Percentiles rank a stretch among this genome's conserved stretches.
phyloP scores from a whole-genome alignment of 176 grass and related monocot species.

The Cenchrus americanus region DNA sequence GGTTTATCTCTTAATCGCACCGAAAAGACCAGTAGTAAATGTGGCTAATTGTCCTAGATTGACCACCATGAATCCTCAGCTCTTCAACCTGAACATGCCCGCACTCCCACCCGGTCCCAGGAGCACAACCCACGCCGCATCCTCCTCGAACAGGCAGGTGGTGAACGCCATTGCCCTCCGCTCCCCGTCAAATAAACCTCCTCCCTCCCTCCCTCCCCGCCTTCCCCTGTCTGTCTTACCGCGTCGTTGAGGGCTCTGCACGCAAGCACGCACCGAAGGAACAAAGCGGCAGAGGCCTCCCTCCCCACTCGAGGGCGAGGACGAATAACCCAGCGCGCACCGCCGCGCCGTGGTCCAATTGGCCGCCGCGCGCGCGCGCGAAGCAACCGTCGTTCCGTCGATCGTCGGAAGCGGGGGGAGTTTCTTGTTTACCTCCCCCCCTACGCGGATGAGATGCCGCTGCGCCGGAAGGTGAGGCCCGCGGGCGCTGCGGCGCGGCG shows the following conservation, averaged over 20 bases:
- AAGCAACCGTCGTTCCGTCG: neutral
- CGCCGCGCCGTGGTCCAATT: neutral
- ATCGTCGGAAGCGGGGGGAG: neutral
- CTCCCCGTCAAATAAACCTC: slow-evolving; percentile 20
- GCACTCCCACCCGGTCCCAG: neutral
- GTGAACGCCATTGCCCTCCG: slow-evolving; percentile 29
- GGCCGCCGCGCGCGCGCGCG: neutral
- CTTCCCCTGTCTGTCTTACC: neutral
- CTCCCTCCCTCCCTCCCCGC: neutral
- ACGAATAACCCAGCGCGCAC: slow-evolving; percentile 6
- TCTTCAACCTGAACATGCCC: neutral
- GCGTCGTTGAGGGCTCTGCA: slow-evolving; percentile 43
- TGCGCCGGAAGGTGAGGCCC: slow-evolving; percentile 57
- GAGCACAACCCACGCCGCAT: slow-evolving; percentile 18
- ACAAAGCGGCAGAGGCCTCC: neutral
- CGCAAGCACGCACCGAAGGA: slow-evolving; percentile 20
- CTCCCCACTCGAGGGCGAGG: neutral
- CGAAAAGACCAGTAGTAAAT: neutral
- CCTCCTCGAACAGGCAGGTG: slow-evolving; percentile 16
- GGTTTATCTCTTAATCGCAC: neutral
- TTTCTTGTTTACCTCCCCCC: neutral
- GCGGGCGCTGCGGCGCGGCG: slow-evolving; percentile 39
- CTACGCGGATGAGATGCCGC: slow-evolving; percentile 42
- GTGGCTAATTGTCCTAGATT: neutral
- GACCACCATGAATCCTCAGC: too few species aligned